These are phyloP conservation scores for Hanseniaspora guilliermondii DNA, from an alignment of 805 yeast species.

Conservation along the genomic window DNA sequence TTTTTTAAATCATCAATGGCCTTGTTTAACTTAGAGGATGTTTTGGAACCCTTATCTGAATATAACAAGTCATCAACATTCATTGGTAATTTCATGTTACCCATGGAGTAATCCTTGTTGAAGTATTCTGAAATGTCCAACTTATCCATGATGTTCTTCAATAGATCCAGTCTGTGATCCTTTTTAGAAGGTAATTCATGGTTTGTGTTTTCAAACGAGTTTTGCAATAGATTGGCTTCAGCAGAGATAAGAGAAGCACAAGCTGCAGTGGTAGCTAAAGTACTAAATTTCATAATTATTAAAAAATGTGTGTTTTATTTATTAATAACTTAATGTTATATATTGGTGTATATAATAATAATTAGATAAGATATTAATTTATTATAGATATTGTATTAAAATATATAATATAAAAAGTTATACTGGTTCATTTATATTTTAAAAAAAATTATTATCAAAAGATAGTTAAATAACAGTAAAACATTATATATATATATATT, in stretches of 20 bases:
- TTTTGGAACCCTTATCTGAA: background rate
- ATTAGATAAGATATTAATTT: too few relatives aligned
- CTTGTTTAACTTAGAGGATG: background rate
- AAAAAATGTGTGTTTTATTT: background rate
- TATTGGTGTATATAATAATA: too few relatives aligned
- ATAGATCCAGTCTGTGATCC: conserved; percentile 13
- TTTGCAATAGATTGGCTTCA: conserved; percentile 4
- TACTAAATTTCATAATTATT: conserved; percentile 10
- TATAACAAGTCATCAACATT: conserved; percentile 3
- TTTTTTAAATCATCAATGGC: conserved; percentile 2
- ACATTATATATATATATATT: too few relatives aligned
- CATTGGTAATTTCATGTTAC: conserved; percentile 9
- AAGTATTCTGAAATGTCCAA: conserved; percentile 12
- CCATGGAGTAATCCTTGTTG: conserved; percentile 8
- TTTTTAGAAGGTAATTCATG: background rate
- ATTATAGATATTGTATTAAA: too few relatives aligned
- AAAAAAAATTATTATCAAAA: too few relatives aligned
- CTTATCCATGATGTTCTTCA: conserved; percentile 12
- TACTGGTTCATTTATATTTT: too few relatives aligned
- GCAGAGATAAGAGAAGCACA: conserved; percentile 16
- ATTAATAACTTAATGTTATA: background rate
- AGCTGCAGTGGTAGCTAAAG: conserved; percentile 35
- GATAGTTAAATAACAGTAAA: too few relatives aligned
- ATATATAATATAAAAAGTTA: too few relatives aligned
- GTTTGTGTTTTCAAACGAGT: conserved; percentile 11